Evolutionary conservation across 768 basidiomycete genomes (phyloP).

Genomic region (Boletus patriciae): DNA sequence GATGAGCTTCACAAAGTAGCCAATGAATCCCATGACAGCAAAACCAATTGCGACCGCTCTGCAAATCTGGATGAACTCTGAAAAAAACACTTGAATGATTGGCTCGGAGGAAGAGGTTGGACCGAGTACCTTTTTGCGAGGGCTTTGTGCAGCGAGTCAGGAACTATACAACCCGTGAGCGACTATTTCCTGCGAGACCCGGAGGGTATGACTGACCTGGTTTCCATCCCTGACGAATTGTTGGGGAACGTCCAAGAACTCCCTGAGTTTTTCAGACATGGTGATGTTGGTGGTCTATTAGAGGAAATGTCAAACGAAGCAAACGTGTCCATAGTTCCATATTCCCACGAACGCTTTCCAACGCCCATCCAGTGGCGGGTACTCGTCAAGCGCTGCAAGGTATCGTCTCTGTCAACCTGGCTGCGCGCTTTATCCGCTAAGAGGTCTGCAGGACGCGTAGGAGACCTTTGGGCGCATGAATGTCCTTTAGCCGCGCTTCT

Average conservation of each 20-base stretch:
- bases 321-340: slow-evolving; percentile 29
- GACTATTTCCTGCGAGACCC: neutral
- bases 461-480: slow-evolving; percentile 49
- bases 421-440: slow-evolving; percentile 6
- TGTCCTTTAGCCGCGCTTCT: slow-evolving; percentile 50
- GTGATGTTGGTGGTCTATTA: slow-evolving; percentile 24
- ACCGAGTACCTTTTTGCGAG: slow-evolving; percentile 75
- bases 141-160: slow-evolving; percentile 97
- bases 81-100: slow-evolving; percentile 3
- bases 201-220: slow-evolving; percentile 55
- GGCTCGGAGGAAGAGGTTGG: neutral
- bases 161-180: slow-evolving; percentile 57
- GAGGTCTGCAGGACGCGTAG: slow-evolving; percentile 15
- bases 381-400: slow-evolving; percentile 10
- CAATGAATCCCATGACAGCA: slow-evolving; percentile 99
- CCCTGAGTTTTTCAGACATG: slow-evolving; percentile 91
- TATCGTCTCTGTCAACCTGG: slow-evolving; percentile 8
- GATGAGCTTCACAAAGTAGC: slow-evolving; percentile 97
- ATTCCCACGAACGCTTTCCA: slow-evolving; percentile 30
- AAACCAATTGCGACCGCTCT: slow-evolving; percentile 97
- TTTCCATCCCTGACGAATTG: slow-evolving; percentile 92
- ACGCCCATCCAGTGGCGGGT: neutral
- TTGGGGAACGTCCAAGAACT: slow-evolving; percentile 89
- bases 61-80: slow-evolving; percentile 95
- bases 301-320: slow-evolving; percentile 14